These are phyloP conservation scores for Mortierella sp. DNA, from an alignment of 371 early-diverging fungal species.

Conservation along the genomic window DNA sequence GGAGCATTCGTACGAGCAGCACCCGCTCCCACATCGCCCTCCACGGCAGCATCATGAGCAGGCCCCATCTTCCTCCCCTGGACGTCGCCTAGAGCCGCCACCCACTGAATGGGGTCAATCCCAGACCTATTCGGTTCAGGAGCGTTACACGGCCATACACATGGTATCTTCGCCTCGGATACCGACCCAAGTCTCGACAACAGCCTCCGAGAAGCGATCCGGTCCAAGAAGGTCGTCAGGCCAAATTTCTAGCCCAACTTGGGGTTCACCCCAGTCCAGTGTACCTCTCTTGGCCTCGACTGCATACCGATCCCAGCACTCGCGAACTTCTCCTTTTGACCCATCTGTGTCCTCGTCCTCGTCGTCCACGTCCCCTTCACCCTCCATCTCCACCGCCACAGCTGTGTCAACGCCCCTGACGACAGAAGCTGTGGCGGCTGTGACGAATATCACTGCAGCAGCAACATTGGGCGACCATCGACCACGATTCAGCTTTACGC, in stretches of 20 bases:
- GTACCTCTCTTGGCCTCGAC: neutral
- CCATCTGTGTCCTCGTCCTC: constrained; percentile 33
- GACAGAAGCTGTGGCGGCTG: constrained; percentile 28
- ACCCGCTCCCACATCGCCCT: no score
- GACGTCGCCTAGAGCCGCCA: no score
- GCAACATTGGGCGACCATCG: constrained; percentile 28
- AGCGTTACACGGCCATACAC: no score
- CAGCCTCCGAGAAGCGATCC: no score
- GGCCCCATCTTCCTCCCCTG: no score
- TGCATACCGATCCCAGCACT: constrained; percentile 23
- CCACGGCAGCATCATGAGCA: no score
- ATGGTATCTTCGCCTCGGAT: no score
- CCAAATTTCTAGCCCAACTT: constrained; percentile 1
- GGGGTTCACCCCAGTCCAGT: neutral
- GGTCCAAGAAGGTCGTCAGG: neutral
- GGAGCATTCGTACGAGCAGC: no score
- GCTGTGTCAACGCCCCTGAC: constrained; percentile 34
- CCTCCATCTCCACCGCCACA: constrained; percentile 30
- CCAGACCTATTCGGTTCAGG: no score
- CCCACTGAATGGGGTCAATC: no score
- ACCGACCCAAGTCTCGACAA: no score
- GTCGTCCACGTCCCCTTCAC: constrained; percentile 43
- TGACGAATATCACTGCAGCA: constrained; percentile 35
- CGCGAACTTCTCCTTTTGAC: constrained; percentile 25
- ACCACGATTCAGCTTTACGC: neutral